Evolutionary conservation across 352 stramenopile genomes (phyloP).

Genomic region (Blastocystis sp.): DNA sequence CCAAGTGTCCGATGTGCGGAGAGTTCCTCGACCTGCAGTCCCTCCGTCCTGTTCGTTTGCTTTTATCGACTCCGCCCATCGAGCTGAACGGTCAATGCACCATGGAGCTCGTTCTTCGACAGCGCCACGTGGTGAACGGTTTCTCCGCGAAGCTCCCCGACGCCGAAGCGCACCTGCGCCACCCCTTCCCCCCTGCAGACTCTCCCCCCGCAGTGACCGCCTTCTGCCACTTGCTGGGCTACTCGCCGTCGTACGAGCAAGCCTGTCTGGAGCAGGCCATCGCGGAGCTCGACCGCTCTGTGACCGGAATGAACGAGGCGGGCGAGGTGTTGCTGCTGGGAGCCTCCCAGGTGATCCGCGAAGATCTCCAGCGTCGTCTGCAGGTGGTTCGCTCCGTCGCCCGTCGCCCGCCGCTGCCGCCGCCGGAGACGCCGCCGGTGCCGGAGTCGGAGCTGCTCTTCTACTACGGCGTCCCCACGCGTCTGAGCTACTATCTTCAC

Average conservation of each 20-base stretch:
- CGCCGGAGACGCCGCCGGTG: not conserved
- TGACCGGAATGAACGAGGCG: not conserved
- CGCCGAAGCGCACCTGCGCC: not conserved
- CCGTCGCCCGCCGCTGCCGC: too few relatives aligned
- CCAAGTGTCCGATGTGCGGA: slow-evolving; percentile 13
- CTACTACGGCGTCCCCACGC: not conserved
- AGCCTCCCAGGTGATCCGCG: not conserved
- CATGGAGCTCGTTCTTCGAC: not conserved
- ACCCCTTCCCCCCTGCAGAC: not conserved
- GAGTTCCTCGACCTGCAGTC: not conserved
- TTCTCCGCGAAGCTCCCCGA: not conserved
- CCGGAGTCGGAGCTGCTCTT: not conserved
- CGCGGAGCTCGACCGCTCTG: not conserved
- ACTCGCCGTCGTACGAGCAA: not conserved
- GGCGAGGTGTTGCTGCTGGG: not conserved
- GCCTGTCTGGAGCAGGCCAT: not conserved
- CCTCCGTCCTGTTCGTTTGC: not conserved
- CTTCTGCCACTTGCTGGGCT: not conserved
- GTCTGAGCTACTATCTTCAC: not conserved
- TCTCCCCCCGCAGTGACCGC: not conserved
- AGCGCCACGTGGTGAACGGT: not conserved
- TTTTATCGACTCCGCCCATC: not conserved
- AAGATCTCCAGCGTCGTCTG: not conserved
- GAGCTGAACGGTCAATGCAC: not conserved
- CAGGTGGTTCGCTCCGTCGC: not conserved